These are phyloP conservation scores for Penicillium palitans DNA, from an alignment of 2,329 filamentous ascomycete species.

Conservation along the genomic window DNA sequence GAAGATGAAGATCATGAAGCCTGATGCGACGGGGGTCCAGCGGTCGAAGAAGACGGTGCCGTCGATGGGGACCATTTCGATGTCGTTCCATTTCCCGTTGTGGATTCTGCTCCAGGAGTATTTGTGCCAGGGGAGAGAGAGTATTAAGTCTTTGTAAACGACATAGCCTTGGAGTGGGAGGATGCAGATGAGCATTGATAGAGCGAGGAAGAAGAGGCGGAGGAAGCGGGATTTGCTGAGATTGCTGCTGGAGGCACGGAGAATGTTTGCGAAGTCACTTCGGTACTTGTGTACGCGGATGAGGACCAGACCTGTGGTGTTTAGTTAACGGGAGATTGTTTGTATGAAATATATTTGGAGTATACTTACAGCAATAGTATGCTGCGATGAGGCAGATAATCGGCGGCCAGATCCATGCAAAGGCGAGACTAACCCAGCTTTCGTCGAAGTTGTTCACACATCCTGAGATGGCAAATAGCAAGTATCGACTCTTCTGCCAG, in stretches of 20 bases:
- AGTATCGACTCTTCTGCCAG: slow-evolving; percentile 60
- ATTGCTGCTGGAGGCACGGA: slow-evolving; percentile 52
- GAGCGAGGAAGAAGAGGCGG: slow-evolving; percentile 51
- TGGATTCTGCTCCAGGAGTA: slow-evolving; percentile 59
- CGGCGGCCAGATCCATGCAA: slow-evolving; percentile 58
- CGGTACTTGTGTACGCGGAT: slow-evolving; percentile 63
- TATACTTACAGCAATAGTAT: slow-evolving; percentile 58
- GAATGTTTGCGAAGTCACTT: slow-evolving; percentile 56
- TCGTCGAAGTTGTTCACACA: slow-evolving; percentile 56
- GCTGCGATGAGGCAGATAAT: slow-evolving; percentile 55
- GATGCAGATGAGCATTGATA: slow-evolving; percentile 57
- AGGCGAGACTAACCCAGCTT: slow-evolving; percentile 58
- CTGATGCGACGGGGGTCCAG: slow-evolving; percentile 58
- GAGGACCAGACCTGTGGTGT: slow-evolving; percentile 55
- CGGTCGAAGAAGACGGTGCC: slow-evolving; percentile 54
- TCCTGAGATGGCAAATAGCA: slow-evolving; percentile 59
- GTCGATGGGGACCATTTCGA: slow-evolving; percentile 50
- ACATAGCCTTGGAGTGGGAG: slow-evolving; percentile 56
- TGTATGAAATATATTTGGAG: neutral
- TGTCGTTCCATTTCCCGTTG: slow-evolving; percentile 49
- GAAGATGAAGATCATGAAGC: slow-evolving; percentile 60
- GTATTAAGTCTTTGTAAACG: slow-evolving; percentile 46
- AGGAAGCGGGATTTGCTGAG: slow-evolving; percentile 62
- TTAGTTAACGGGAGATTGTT: neutral
- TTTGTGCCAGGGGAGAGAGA: slow-evolving; percentile 37